Evolutionary conservation across 352 stramenopile genomes (phyloP), one percentile per base, ranked within the genome.

Genomic region (Globisporangium echinulatum): DNA sequence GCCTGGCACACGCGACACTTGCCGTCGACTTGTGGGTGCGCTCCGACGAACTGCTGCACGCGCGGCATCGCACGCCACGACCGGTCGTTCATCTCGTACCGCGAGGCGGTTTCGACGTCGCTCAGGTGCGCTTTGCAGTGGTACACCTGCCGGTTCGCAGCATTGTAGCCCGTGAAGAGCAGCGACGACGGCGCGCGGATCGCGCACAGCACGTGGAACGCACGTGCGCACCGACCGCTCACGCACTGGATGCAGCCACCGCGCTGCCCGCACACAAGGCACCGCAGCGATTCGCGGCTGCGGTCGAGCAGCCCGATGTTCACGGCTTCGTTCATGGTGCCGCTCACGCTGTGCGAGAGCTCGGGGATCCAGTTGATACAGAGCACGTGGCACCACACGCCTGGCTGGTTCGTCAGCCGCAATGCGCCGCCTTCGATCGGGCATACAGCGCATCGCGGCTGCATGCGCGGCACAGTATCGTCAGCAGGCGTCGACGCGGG

Each of bases 291-390:
- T 54, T 84, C 87, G 44, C 88, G 80, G 38, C 77, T 92, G 33
- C 64, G 67, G 49, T 94, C 79, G 25, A 96, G 62, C 43, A 76
- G 58, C 8, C 74, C 67, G 46, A 93, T 83, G 46, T 92, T 66
- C 38, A 94, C 75, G 14, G 64, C 57, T 59, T 92, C 67, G 59
- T 90, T 74, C 68, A 88, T 68, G 42, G 68, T 60, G 17, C 79
- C 82, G 0, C 67, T 57, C 11, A 88, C 63, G 25, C 78, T 88
- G 61, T 90, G 80, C 52, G 71, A 87, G 39, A 96, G 82, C 69
- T 96, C 88, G 3, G 88, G 88, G 48, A 95, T 85, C 88, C 88
- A 96, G 53, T 90, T 83, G 47, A 87, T 68, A 50, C 88, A 96
- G 55, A 93, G 67, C 37, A 95, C 75, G 66, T 96, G 88, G 47